Conservation (phyloP, 108 stramenopile genomes). For the Fragilaria crotonensis region DNA sequence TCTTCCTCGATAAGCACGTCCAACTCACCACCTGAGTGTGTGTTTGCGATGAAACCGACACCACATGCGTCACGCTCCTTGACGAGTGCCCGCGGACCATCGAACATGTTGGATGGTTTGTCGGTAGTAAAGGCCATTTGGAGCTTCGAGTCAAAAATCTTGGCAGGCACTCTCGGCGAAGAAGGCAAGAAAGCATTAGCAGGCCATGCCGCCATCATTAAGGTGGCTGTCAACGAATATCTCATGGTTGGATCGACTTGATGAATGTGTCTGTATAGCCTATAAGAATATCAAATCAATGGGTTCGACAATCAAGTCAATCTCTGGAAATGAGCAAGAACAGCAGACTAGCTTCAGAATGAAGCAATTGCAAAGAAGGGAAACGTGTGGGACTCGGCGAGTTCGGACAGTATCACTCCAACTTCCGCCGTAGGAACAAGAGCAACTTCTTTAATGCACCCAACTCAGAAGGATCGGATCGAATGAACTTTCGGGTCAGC, state of each 20-base stretch:
- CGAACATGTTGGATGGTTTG: constrained; percentile 63
- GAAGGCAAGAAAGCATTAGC: too few relatives aligned
- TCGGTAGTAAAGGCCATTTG: constrained; percentile 26
- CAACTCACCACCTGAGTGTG: constrained; percentile 52
- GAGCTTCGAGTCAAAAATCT: too few relatives aligned
- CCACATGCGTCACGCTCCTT: constrained; percentile 97
- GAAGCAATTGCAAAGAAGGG: neutral
- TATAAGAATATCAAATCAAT: neutral
- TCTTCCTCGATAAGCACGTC: neutral
- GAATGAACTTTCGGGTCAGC: neutral
- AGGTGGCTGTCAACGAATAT: neutral
- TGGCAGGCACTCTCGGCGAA: too few relatives aligned
- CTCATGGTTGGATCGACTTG: neutral
- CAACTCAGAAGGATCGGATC: neutral
- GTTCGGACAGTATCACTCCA: neutral
- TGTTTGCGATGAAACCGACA: constrained; percentile 92
- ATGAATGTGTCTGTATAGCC: neutral
- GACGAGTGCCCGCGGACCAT: constrained; percentile 64
- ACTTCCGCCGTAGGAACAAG: neutral
- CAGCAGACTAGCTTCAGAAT: neutral
- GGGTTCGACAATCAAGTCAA: neutral
- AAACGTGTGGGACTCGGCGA: neutral
- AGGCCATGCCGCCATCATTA: too few relatives aligned
- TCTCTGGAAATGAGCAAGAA: neutral
- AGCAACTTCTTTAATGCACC: neutral